A percentile compares a stretch with the other conserved stretches of the same genome.
Evolutionary conservation across 176 grass and related monocot genomes (phyloP).

Genomic region (Paspalum notatum): DNA sequence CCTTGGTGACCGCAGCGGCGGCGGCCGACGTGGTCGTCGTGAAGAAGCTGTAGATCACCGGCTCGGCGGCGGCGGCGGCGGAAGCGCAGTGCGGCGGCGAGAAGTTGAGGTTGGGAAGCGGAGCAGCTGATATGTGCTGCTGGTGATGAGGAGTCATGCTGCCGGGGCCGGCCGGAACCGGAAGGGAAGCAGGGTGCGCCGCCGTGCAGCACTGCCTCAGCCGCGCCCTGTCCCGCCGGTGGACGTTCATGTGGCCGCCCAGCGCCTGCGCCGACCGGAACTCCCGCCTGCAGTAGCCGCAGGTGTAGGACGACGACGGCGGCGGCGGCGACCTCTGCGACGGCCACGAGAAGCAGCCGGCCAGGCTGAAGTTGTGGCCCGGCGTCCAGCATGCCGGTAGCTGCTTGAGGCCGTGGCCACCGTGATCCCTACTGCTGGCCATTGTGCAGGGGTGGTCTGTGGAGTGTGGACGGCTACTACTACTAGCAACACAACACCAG

Average conservation of each 20-base stretch:
- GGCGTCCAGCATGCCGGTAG: conserved; percentile 35
- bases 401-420: conserved; percentile 11
- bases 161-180: not conserved
- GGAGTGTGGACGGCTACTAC: not conserved
- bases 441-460: not conserved
- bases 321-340: not conserved
- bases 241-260: conserved; percentile 59
- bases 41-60: conserved; percentile 50
- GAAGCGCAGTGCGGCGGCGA: not conserved
- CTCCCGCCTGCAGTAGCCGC: conserved; percentile 52
- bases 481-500: not conserved
- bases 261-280: conserved; percentile 55
- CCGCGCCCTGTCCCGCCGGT: conserved; percentile 56
- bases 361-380: conserved; percentile 25
- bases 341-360: conserved; percentile 31
- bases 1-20: not conserved
- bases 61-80: not conserved
- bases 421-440: conserved; percentile 35
- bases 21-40: not conserved
- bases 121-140: not conserved
- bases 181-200: not conserved
- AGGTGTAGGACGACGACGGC: conserved; percentile 41
- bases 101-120: conserved; percentile 44
- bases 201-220: conserved; percentile 34
- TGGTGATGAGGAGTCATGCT: not conserved